Conservation (phyloP, 495 filamentous ascomycete genomes). For the Aspergillus kassunensis region DNA sequence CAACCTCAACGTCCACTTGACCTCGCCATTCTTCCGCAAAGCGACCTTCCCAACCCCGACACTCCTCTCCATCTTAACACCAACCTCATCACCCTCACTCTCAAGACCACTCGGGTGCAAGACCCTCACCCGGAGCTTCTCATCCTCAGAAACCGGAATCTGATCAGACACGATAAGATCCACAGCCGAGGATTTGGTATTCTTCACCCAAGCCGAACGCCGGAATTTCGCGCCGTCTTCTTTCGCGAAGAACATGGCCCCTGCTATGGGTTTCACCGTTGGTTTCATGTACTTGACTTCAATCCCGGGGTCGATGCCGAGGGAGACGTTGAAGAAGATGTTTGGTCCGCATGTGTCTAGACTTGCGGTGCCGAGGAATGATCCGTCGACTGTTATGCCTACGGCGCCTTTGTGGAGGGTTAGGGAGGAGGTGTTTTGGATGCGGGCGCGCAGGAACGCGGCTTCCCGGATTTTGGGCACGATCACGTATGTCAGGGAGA, state of each 20-base stretch:
- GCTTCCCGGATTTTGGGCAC: constrained; percentile 63
- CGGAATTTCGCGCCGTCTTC: constrained; percentile 57
- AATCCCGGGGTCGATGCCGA: constrained; percentile 65
- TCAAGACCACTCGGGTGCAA: constrained; percentile 49
- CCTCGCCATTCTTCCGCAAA: constrained; percentile 57
- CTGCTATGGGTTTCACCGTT: constrained; percentile 48
- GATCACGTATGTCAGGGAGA: constrained; percentile 47
- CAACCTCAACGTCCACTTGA: constrained; percentile 57
- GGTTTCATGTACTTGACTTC: constrained; percentile 60
- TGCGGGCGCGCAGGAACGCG: constrained; percentile 61
- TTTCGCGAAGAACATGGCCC: constrained; percentile 48
- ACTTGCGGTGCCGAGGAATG: constrained; percentile 59
- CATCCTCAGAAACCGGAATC: constrained; percentile 63
- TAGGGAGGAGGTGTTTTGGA: constrained; percentile 56
- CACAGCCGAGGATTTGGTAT: constrained; percentile 49
- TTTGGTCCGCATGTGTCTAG: constrained; percentile 57
- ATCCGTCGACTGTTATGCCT: constrained; percentile 64
- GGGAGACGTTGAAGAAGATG: constrained; percentile 55
- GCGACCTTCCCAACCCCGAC: constrained; percentile 16
- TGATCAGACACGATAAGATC: constrained; percentile 60
- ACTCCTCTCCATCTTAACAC: constrained; percentile 11
- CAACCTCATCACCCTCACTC: constrained; percentile 37
- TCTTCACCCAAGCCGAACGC: constrained; percentile 54
- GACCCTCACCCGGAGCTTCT: constrained; percentile 53
- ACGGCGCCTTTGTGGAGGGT: constrained; percentile 57